A percentile compares a stretch with the other conserved stretches of the same genome.
Evolutionary conservation across 805 yeast genomes (phyloP).

Genomic region (Metschnikowia hibisci): DNA sequence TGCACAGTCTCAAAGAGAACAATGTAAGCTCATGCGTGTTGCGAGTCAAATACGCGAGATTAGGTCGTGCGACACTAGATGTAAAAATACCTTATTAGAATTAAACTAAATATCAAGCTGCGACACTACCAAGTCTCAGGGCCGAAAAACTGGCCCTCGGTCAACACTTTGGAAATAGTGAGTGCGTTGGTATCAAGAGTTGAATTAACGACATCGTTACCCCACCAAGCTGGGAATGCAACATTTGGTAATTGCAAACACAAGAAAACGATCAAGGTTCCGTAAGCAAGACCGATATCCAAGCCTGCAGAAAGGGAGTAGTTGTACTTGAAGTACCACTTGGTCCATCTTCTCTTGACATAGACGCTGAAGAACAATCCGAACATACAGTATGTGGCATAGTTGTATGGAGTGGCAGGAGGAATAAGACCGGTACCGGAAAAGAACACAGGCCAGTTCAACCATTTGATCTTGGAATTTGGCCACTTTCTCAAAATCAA

Average conservation of each 20-base stretch:
- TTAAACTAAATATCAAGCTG: neutral
- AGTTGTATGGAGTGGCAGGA: slow-evolving; percentile 71
- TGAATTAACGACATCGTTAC: slow-evolving; percentile 42
- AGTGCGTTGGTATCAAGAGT: slow-evolving; percentile 37
- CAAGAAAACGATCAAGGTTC: slow-evolving; percentile 37
- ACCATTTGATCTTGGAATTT: slow-evolving; percentile 27
- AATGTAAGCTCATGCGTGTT: too few species aligned
- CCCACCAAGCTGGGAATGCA: slow-evolving; percentile 59
- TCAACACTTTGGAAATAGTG: slow-evolving; percentile 26
- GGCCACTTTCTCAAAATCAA: slow-evolving; percentile 41
- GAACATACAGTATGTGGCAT: slow-evolving; percentile 48
- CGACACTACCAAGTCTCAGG: slow-evolving; percentile 41
- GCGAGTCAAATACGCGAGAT: too few species aligned
- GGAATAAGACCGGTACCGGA: slow-evolving; percentile 59
- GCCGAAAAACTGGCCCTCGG: slow-evolving; percentile 45
- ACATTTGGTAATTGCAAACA: slow-evolving; percentile 24
- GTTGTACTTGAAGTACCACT: slow-evolving; percentile 44
- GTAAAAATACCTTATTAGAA: neutral
- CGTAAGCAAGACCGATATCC: slow-evolving; percentile 43
- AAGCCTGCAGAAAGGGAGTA: slow-evolving; percentile 44
- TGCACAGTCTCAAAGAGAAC: too few species aligned
- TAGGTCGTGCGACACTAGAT: too few species aligned
- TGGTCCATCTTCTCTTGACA: slow-evolving; percentile 38
- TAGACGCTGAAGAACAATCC: slow-evolving; percentile 36
- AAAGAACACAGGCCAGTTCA: slow-evolving; percentile 41